Evolutionary conservation across 371 early-diverging fungal genomes (phyloP).

Genomic region (Parasitella parasitica): DNA sequence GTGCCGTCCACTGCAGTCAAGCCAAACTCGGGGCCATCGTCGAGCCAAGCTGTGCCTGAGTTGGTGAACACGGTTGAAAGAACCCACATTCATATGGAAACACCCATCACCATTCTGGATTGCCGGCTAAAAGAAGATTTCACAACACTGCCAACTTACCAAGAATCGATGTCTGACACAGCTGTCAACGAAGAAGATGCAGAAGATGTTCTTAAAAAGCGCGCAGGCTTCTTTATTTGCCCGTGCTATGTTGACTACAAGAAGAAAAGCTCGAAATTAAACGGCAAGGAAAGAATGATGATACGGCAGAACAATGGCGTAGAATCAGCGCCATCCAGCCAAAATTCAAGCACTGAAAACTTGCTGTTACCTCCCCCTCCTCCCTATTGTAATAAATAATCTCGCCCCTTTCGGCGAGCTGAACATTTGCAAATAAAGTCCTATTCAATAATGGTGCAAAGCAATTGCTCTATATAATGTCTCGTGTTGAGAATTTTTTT

Average conservation of each 20-base stretch:
- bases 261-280: constrained; percentile 29
- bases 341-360: background rate
- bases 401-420: background rate
- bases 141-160: constrained; percentile 32
- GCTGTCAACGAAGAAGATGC: constrained; percentile 24
- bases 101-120: constrained; percentile 37
- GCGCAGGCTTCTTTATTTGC: constrained; percentile 38
- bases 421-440: too few relatives aligned
- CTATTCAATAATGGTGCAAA: too few relatives aligned
- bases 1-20: constrained; percentile 5
- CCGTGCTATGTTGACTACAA: constrained; percentile 48
- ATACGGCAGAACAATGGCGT: constrained; percentile 20
- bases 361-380: constrained; percentile 16
- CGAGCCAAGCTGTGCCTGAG: background rate
- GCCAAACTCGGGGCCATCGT: background rate
- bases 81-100: constrained; percentile 22
- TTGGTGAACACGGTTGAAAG: background rate
- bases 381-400: constrained; percentile 11
- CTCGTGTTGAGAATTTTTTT: too few relatives aligned
- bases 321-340: background rate
- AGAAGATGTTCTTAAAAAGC: constrained; percentile 10
- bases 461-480: too few relatives aligned
- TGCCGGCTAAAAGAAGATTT: constrained; percentile 39
- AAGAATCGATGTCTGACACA: constrained; percentile 32
- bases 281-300: constrained; percentile 30